Percentiles rank a stretch among this genome's conserved stretches.
phyloP scores from a whole-genome alignment of 352 stramenopile species.

The Albugo candida region DNA sequence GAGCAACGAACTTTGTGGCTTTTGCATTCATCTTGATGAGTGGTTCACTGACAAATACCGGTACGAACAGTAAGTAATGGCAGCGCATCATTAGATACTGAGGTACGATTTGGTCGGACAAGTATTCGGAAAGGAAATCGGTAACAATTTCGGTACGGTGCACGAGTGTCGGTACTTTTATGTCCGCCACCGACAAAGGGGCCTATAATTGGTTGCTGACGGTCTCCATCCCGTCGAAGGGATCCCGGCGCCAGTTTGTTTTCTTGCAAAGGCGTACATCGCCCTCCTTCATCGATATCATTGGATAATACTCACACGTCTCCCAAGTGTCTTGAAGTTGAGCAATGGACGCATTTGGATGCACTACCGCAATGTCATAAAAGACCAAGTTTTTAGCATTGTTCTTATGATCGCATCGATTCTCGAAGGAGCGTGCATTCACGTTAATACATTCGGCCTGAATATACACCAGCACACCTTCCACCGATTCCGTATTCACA shows the following conservation, averaged over 20 bases:
- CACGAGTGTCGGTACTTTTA: constrained; percentile 26
- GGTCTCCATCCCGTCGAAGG: constrained; percentile 41
- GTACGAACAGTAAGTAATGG: too few species aligned
- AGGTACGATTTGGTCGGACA: constrained; percentile 31
- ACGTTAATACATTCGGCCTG: constrained; percentile 62
- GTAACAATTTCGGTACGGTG: constrained; percentile 45
- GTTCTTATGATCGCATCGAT: constrained; percentile 62
- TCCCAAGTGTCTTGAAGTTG: constrained; percentile 24
- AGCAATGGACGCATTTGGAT: constrained; percentile 61
- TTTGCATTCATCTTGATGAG: too few species aligned
- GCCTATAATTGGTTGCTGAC: constrained; percentile 28
- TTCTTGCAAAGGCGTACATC: constrained; percentile 26
- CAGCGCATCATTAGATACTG: too few species aligned
- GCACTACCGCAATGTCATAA: constrained; percentile 52
- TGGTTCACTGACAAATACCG: too few species aligned
- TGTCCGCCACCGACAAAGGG: constrained; percentile 32
- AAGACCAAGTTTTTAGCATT: constrained; percentile 65
- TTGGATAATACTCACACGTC: constrained; percentile 40
- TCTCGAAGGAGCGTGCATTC: constrained; percentile 17
- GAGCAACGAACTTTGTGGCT: too few species aligned
- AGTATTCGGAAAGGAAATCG: constrained; percentile 69
- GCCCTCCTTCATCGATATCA: constrained; percentile 44
- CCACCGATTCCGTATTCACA: constrained; percentile 41
- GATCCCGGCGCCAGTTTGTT: constrained; percentile 27
- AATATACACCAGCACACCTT: constrained; percentile 62